phyloP scores from a whole-genome alignment of 1,284 basidiomycete species.

The Omphalotus olearius region DNA sequence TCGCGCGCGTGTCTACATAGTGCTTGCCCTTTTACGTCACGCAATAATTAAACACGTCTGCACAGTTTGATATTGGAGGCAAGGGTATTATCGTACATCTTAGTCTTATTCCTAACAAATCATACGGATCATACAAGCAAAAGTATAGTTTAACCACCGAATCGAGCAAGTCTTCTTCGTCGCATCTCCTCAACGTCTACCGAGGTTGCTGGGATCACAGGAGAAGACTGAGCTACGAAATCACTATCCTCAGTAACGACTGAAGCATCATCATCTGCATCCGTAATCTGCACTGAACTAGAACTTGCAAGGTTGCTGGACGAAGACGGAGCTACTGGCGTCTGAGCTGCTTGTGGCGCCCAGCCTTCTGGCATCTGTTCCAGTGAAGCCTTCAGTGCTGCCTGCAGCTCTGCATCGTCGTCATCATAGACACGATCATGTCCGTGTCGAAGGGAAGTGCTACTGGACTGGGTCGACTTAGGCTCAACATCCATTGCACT shows the following conservation, averaged over 20 bases:
- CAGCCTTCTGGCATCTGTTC: conserved; percentile 59
- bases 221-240: conserved; percentile 11
- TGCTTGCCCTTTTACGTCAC: background rate
- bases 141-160: conserved; percentile 37
- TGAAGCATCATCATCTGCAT: conserved; percentile 24
- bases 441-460: conserved; percentile 13
- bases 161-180: conserved; percentile 69
- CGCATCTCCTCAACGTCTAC: conserved; percentile 77
- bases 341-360: conserved; percentile 22
- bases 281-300: conserved; percentile 5
- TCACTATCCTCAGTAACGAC: conserved; percentile 19
- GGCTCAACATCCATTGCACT: conserved; percentile 10
- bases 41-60: too few relatives aligned
- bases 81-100: too few relatives aligned
- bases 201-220: conserved; percentile 24
- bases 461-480: background rate
- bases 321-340: conserved; percentile 7
- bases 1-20: background rate
- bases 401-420: conserved; percentile 83
- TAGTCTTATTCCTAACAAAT: background rate
- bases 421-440: conserved; percentile 67
- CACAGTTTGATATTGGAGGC: too few relatives aligned
- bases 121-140: background rate
- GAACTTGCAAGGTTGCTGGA: background rate
- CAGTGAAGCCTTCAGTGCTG: conserved; percentile 80